Conservation (phyloP, 1,284 basidiomycete species). For the Bondarzewia mesenterica region DNA sequence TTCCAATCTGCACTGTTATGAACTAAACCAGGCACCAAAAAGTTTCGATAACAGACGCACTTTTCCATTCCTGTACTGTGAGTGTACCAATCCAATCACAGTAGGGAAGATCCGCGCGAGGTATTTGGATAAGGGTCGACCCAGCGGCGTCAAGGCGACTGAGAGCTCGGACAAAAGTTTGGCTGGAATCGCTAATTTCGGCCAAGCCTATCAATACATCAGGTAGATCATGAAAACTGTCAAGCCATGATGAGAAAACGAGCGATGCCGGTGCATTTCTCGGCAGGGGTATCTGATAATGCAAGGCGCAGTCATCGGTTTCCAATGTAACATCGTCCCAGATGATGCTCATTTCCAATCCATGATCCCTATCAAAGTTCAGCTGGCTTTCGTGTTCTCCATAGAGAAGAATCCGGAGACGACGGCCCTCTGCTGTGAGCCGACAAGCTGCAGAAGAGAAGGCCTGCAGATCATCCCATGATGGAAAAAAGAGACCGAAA, state of each 20-base stretch:
- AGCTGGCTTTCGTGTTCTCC: slow-evolving; percentile 1
- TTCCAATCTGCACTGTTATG: slow-evolving; percentile 56
- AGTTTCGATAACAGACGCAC: slow-evolving; percentile 25
- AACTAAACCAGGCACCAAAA: slow-evolving; percentile 1
- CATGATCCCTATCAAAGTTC: background rate
- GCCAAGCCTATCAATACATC: slow-evolving; percentile 15
- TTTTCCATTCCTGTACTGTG: slow-evolving; percentile 43
- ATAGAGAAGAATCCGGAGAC: slow-evolving; percentile 27
- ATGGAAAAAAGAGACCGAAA: slow-evolving; percentile 31
- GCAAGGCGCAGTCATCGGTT: slow-evolving; percentile 14
- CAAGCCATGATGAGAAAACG: slow-evolving; percentile 8
- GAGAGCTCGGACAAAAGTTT: slow-evolving; percentile 1
- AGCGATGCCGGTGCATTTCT: background rate
- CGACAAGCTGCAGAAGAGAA: slow-evolving; percentile 39
- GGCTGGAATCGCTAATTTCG: slow-evolving; percentile 6
- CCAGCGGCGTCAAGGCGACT: slow-evolving; percentile 6
- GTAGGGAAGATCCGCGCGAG: slow-evolving; percentile 42
- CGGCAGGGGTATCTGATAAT: slow-evolving; percentile 11
- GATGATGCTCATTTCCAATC: background rate
- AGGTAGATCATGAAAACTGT: slow-evolving; percentile 1
- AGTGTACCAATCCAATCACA: slow-evolving; percentile 61
- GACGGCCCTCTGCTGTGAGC: slow-evolving; percentile 29
- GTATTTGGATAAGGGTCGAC: slow-evolving; percentile 38
- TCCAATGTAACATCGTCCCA: slow-evolving; percentile 12
- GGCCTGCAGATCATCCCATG: slow-evolving; percentile 28